phyloP scores from a whole-genome alignment of 768 basidiomycete genomes.

The Naematelia encephala region DNA sequence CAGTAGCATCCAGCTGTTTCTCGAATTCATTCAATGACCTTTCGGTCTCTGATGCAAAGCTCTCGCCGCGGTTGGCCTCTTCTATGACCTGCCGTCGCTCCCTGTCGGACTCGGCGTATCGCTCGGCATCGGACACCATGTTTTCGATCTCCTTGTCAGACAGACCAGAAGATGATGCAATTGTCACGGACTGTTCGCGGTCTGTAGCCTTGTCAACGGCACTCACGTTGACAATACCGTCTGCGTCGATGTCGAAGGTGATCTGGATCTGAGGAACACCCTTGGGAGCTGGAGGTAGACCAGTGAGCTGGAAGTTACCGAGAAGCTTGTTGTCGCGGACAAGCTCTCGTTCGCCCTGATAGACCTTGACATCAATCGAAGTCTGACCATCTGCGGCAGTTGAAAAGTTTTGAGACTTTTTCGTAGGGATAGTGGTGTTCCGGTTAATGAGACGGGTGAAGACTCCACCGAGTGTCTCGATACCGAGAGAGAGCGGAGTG shows the following conservation, averaged over 20 bases:
- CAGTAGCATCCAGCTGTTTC: conserved; percentile 84
- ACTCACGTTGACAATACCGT: conserved; percentile 91
- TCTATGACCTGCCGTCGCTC: conserved; percentile 81
- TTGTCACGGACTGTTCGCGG: conserved; percentile 59
- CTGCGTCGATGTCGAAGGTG: conserved; percentile 89
- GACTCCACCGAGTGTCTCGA: conserved; percentile 95
- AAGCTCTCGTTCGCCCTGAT: conserved; percentile 98
- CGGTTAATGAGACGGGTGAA: conserved; percentile 98
- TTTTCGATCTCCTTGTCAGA: conserved; percentile 94
- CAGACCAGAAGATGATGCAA: conserved; percentile 94
- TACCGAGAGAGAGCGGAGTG: conserved; percentile 73
- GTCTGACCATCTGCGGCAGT: conserved; percentile 98
- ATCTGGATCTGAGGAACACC: conserved; percentile 78
- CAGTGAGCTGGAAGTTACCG: conserved; percentile 98
- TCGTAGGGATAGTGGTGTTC: conserved; percentile 99
- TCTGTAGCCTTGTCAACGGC: conserved; percentile 68
- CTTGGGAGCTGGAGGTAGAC: conserved; percentile 68
- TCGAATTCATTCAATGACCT: conserved; percentile 98
- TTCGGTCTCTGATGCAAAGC: conserved; percentile 89
- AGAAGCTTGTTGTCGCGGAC: conserved; percentile 98
- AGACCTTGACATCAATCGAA: conserved; percentile 99
- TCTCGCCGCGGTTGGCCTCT: conserved; percentile 94
- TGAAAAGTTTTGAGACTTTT: conserved; percentile 98
- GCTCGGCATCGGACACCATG: conserved; percentile 93
- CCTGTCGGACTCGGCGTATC: conserved; percentile 91